Evolutionary conservation across 768 basidiomycete species (phyloP), one percentile per base, ranked within the genome.

Genomic region (Macrolepiota fuliginosa): DNA sequence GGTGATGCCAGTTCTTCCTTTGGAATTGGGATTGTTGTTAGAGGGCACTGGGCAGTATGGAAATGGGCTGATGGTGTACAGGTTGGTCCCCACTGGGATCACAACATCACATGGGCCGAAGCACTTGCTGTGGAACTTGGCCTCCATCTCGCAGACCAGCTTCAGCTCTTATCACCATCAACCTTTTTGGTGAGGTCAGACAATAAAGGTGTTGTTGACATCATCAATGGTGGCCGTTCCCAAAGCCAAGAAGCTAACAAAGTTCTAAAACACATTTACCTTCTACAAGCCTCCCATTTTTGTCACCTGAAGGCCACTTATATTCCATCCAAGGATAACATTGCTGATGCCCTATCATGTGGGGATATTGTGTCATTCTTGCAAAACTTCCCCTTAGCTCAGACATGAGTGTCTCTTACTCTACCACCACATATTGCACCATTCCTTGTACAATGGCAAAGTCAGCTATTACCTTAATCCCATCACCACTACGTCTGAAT

Each of bases 71-170:
- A 62, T 7, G 74, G 73, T 0, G 63, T 74, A n/a, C 9, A 13
- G 0, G 73, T 75, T 1, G 74, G 76, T 0, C 75, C 72, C 0
- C 19, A 57, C 0, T 29, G 59, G n/a, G 17, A 54, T 0, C 66
- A 46, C 70, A 70, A 76, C 64, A 78, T 78, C 40, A 73, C 72
- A 0, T 78, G 77, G 77, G 77, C 77, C 25, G 76, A 79, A 57
- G 72, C 73, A 2, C 69, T 76, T 0, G 76, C 72, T 11, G 66
- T 79, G 17, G 74, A 79, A 60, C 64, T 79, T 0, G 74, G 74
- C 1, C 54, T 76, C 0, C 63, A 39, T 1, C 4, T 73, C 2
- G 64, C 62, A 0, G 0, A 58, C 0, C 53, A 63, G 3, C 37
- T 65, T 2, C 49, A 37, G 11, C 55, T 69, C 10, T 32, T 15